Base-by-base conservation (phyloP, 768 basidiomycete species). In the Pleurotus cornucopiae region DNA sequence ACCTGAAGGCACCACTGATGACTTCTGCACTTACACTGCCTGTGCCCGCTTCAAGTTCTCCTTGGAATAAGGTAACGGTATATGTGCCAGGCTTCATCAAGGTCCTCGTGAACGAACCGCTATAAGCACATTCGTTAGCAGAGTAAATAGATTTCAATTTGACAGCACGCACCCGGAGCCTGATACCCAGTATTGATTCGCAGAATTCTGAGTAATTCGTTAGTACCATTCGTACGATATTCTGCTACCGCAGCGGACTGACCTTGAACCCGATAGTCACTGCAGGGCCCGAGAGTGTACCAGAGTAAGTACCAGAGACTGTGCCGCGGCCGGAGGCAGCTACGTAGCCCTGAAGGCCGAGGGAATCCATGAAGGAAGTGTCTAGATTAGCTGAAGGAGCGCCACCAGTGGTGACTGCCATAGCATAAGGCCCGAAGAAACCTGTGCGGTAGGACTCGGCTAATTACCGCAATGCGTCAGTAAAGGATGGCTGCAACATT, bases 31-130 rank as follows among this genome's bases (percentile, higher is more conserved):
- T 12, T 13, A 79, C 77, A 46, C 63, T 69, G 23, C 71, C 72
- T 7, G 73, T 70, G n/a, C 71, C 76, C 21, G 72, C 73, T 58
- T 74, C 76, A 7, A 79, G 66, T 62, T 80, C 76, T 41, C 74
- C 75, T 62, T 79, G 71, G 61, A 68, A 79, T 18, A 80, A 64
- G 7, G 76, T 76, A 11, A 68, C 72, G 9, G 73, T 73, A 60
- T 79, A 80, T 37, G 75, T 78, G 5, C 79, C 78, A 11, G 78
- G 76, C 58, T 79, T 79, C 73, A 79, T 75, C 62, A 68, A 59
- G 6, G 72, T 74, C 14, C 75, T 71, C 9, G 69, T 72, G 67
- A 77, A 79, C 23, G 69, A 65, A 44, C 76, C 76, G 47, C 75
- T 71, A 54, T 18, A 58, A 26, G 45, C 25, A 23, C 52, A 34